Evolutionary conservation across 1,284 basidiomycete genomes (phyloP).

Genomic region (Moesziomyces sp.): DNA sequence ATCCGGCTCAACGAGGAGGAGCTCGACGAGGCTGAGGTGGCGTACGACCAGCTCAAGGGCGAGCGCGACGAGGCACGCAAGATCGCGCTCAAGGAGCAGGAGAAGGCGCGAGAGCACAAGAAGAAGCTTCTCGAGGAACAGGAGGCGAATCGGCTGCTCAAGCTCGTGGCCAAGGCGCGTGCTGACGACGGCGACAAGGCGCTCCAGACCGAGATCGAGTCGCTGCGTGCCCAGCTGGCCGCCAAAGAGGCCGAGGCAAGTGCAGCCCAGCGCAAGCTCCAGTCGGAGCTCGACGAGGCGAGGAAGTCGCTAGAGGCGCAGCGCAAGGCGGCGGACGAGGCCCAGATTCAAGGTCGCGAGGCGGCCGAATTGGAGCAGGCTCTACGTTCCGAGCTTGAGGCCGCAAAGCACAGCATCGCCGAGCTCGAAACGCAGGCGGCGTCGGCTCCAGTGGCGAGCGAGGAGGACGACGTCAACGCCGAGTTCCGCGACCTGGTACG

Average conservation of each 20-base stretch:
- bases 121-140: constrained; percentile 31
- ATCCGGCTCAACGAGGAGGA: constrained; percentile 46
- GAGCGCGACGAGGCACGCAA: constrained; percentile 50
- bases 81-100: constrained; percentile 42
- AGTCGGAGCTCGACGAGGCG: constrained; percentile 20
- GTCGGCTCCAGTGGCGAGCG: neutral
- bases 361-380: constrained; percentile 6
- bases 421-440: constrained; percentile 22
- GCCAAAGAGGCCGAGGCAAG: constrained; percentile 24
- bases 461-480: constrained; percentile 34
- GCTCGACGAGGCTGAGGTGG: constrained; percentile 43
- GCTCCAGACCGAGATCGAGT: constrained; percentile 34
- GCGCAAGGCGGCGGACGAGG: constrained; percentile 1
- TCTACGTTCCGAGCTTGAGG: constrained; percentile 13
- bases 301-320: constrained; percentile 9
- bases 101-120: constrained; percentile 37
- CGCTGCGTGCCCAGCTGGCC: constrained; percentile 22
- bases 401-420: constrained; percentile 6
- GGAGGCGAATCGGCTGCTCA: constrained; percentile 48
- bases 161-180: constrained; percentile 39
- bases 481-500: constrained; percentile 34
- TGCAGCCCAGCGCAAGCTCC: constrained; percentile 12
- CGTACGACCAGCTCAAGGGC: constrained; percentile 38
- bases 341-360: constrained; percentile 2
- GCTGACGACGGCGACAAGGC: constrained; percentile 28